These are phyloP conservation scores for Irpex sp. DNA, from an alignment of 1,284 basidiomycete genomes.

Conservation along the genomic window DNA sequence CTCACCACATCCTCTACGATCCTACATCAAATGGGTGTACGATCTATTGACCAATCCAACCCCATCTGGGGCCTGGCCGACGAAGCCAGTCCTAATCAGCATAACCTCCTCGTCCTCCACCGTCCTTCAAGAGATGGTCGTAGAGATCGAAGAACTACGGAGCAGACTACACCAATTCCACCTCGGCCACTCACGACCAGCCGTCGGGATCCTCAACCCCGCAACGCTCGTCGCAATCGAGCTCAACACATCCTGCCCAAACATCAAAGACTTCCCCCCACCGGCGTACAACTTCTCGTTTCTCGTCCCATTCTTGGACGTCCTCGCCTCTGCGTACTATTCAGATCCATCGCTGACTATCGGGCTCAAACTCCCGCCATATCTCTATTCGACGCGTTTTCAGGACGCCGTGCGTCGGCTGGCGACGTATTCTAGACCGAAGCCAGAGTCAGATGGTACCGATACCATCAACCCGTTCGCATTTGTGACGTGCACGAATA, in stretches of 20 bases:
- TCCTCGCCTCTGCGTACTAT: conserved; percentile 44
- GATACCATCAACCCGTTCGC: conserved; percentile 29
- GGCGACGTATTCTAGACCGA: conserved; percentile 29
- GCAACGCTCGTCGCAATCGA: conserved; percentile 50
- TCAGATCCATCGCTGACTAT: conserved; percentile 56
- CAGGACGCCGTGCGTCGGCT: conserved; percentile 45
- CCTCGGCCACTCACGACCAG: conserved; percentile 2
- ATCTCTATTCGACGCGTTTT: conserved; percentile 62
- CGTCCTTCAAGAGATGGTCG: conserved; percentile 52
- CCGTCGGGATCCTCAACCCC: conserved; percentile 11
- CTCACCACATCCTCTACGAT: conserved; percentile 64
- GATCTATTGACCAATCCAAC: conserved; percentile 37
- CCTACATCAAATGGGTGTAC: conserved; percentile 63
- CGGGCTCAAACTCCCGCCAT: conserved; percentile 81
- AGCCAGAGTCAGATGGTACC: conserved; percentile 32
- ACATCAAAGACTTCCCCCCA: conserved; percentile 62
- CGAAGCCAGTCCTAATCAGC: conserved; percentile 74
- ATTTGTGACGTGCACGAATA: conserved; percentile 70
- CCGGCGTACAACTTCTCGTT: conserved; percentile 55
- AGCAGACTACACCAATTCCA: conserved; percentile 28
- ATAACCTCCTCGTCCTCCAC: conserved; percentile 57
- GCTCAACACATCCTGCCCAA: conserved; percentile 79
- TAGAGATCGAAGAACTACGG: conserved; percentile 55
- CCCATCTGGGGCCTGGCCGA: conserved; percentile 19
- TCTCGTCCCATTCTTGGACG: conserved; percentile 45